Conservation (phyloP, 768 basidiomycete species). For the Calocybe cyanea region DNA sequence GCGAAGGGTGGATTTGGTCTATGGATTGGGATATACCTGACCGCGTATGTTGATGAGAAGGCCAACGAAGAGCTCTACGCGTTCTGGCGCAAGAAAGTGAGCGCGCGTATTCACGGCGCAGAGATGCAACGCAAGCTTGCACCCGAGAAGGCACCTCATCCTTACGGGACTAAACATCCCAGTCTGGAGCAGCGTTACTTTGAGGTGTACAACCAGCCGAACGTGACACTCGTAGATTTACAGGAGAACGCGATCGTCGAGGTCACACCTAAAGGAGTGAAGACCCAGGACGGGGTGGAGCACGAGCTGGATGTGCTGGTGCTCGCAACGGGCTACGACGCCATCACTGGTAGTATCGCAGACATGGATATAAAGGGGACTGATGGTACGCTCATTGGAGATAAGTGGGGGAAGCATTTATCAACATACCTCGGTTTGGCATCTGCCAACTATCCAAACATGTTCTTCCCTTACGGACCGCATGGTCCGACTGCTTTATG, state of each 20-base stretch:
- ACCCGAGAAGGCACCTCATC: conserved; percentile 17
- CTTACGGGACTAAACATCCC: conserved; percentile 21
- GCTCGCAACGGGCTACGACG: conserved; percentile 22
- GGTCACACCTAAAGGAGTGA: conserved; percentile 17
- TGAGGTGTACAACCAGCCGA: conserved; percentile 21
- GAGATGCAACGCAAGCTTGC: conserved; percentile 20
- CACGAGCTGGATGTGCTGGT: conserved; percentile 20
- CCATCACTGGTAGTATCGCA: conserved; percentile 18
- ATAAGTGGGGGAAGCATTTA: conserved; percentile 19
- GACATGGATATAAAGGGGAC: conserved; percentile 19
- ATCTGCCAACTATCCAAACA: conserved; percentile 18
- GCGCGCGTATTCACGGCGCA: conserved; percentile 14
- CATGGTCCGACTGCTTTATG: conserved; percentile 22
- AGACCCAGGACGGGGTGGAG: conserved; percentile 15
- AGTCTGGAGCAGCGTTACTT: conserved; percentile 18
- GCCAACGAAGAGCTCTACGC: conserved; percentile 18
- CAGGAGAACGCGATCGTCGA: conserved; percentile 16
- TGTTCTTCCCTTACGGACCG: conserved; percentile 22
- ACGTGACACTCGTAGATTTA: conserved; percentile 19
- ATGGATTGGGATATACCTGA: conserved; percentile 12
- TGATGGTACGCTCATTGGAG: conserved; percentile 14
- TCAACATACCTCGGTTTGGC: conserved; percentile 21
- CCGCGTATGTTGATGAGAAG: conserved; percentile 10
- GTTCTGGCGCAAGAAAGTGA: conserved; percentile 22
- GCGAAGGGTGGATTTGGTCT: conserved; percentile 17